Percentiles rank a stretch among this genome's conserved stretches.
Evolutionary conservation across 768 basidiomycete genomes (phyloP).

Genomic region (Macrolepiota dolichaula): DNA sequence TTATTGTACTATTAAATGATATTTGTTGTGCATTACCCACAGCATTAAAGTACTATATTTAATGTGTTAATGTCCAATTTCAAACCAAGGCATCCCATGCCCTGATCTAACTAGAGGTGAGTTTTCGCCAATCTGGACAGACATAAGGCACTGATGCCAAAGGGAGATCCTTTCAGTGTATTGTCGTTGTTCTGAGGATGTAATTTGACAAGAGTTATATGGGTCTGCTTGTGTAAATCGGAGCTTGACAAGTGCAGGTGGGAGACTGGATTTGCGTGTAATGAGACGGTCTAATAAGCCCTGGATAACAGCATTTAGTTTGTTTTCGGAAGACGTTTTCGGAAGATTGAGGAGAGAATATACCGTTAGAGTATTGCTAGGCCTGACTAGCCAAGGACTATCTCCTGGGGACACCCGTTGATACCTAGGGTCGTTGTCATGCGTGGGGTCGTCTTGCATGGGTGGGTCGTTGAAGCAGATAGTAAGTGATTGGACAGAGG

Average conservation of each 20-base stretch:
- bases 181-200: not conserved
- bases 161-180: not conserved
- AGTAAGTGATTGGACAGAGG: not conserved
- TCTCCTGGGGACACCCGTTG: not conserved
- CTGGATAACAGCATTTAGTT: not conserved
- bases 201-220: constrained; percentile 3
- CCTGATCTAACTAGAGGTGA: not conserved
- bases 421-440: not conserved
- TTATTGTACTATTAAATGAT: no score
- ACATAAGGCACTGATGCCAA: constrained; percentile 1
- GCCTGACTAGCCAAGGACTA: constrained; percentile 1
- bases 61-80: constrained; percentile 1
- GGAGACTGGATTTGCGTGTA: not conserved
- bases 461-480: constrained; percentile 10
- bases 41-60: no score
- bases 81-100: constrained; percentile 1
- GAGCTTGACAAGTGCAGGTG: not conserved
- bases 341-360: not conserved
- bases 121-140: constrained; percentile 7
- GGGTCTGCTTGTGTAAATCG: constrained; percentile 8
- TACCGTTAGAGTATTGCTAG: constrained; percentile 1
- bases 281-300: constrained; percentile 8
- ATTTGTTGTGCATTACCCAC: no score
- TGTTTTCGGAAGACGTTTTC: not conserved
- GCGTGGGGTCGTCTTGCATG: not conserved